Conservation (phyloP, 2,329 filamentous ascomycete genomes). For the Stagonosporopsis rhizophila region DNA sequence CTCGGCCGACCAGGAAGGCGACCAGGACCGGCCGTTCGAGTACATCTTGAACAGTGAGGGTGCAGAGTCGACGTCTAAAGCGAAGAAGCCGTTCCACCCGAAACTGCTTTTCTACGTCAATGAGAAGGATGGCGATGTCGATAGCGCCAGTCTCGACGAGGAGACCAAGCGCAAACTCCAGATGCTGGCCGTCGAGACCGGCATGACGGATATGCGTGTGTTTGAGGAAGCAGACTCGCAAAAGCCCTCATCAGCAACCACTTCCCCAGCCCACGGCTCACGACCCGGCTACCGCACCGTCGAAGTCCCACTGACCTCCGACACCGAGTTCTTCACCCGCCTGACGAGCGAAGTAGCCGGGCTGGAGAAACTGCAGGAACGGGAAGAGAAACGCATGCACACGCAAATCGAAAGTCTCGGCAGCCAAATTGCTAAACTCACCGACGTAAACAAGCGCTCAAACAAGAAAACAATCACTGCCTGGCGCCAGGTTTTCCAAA, state of each 20-base stretch:
- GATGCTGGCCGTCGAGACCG: conserved; percentile 61
- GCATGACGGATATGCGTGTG: conserved; percentile 50
- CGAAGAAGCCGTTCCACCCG: conserved; percentile 61
- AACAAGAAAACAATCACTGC: conserved; percentile 70
- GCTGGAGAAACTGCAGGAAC: conserved; percentile 71
- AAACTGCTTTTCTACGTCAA: conserved; percentile 75
- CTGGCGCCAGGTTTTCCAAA: conserved; percentile 82
- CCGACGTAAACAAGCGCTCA: conserved; percentile 69
- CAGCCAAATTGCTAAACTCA: conserved; percentile 67
- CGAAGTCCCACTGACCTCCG: conserved; percentile 79
- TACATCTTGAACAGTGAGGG: conserved; percentile 43
- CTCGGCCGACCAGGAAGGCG: conserved; percentile 30
- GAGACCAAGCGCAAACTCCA: conserved; percentile 70
- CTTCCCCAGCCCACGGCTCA: conserved; percentile 8
- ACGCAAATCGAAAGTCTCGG: conserved; percentile 70
- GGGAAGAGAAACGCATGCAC: conserved; percentile 70
- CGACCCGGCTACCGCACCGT: conserved; percentile 55
- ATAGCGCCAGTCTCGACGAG: conserved; percentile 72
- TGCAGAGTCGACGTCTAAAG: conserved; percentile 10
- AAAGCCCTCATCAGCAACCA: neutral
- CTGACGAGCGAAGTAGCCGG: conserved; percentile 74
- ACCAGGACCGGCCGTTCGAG: conserved; percentile 44
- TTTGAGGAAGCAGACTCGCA: conserved; percentile 26
- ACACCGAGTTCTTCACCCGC: conserved; percentile 79
- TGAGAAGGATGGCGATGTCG: conserved; percentile 68